A percentile compares a stretch with the other conserved stretches of the same genome.
These are phyloP conservation scores for Noccaea bulbosa DNA, from an alignment of 345 rosid species.

Conservation along the genomic window DNA sequence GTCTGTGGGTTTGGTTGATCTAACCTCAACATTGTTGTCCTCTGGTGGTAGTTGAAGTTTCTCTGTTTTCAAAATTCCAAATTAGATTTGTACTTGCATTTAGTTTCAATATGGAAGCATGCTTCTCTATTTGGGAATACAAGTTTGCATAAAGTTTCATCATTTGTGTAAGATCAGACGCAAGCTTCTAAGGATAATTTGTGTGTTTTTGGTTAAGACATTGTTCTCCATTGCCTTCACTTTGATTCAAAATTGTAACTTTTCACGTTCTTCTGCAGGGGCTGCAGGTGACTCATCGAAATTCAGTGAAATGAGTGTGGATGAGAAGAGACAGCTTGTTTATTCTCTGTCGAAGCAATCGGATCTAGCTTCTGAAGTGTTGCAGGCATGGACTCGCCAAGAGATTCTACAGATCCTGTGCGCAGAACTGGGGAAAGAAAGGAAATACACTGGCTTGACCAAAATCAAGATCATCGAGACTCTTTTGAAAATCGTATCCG, in stretches of 20 bases:
- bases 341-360: conserved; percentile 61
- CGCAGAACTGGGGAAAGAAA: conserved; percentile 83
- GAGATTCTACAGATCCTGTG: conserved; percentile 84
- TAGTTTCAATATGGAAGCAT: conserved; percentile 5
- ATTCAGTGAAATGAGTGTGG: conserved; percentile 64
- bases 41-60: conserved; percentile 23
- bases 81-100: neutral
- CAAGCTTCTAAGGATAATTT: conserved; percentile 4
- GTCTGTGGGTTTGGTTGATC: conserved; percentile 2
- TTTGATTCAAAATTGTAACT: neutral
- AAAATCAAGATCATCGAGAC: conserved; percentile 77
- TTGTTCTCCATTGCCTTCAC: conserved; percentile 15
- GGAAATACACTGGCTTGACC: conserved; percentile 73
- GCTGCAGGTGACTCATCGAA: conserved; percentile 56
- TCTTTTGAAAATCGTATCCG: conserved; percentile 64
- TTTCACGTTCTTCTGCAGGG: neutral
- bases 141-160: conserved; percentile 19
- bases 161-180: conserved; percentile 16
- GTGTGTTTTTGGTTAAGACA: conserved; percentile 17
- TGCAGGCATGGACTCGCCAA: conserved; percentile 71
- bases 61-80: neutral
- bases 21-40: conserved; percentile 32
- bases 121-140: conserved; percentile 6
- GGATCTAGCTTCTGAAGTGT: conserved; percentile 63
- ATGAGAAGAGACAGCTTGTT: conserved; percentile 71